Evolutionary conservation across 2,329 filamentous ascomycete genomes (phyloP).

Genomic region (Dothideomycetes sp.): DNA sequence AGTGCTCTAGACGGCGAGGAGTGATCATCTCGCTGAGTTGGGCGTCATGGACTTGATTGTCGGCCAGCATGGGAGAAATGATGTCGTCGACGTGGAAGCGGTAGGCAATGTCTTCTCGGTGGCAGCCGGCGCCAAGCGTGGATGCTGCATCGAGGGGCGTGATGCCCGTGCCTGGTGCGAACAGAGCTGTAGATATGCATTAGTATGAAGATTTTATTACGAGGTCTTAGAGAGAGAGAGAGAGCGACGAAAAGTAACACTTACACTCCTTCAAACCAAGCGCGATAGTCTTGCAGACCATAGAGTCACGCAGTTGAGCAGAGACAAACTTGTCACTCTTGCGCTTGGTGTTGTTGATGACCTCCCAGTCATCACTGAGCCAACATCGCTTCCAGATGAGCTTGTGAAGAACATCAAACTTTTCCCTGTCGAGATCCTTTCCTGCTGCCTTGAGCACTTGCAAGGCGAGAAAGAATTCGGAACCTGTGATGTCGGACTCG

Average conservation of each 20-base stretch:
- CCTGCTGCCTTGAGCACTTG: constrained; percentile 42
- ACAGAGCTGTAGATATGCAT: constrained; percentile 4
- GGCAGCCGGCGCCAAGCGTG: constrained; percentile 43
- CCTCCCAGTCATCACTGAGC: constrained; percentile 73
- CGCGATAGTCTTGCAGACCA: constrained; percentile 36
- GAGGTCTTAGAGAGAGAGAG: constrained; percentile 19
- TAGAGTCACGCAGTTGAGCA: constrained; percentile 37
- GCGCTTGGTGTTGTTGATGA: constrained; percentile 64
- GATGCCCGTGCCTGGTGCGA: constrained; percentile 12
- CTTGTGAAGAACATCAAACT: constrained; percentile 43
- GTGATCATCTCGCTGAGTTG: constrained; percentile 54
- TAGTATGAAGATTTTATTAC: not conserved
- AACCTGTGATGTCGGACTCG: constrained; percentile 39
- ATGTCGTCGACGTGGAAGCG: constrained; percentile 45
- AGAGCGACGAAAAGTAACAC: constrained; percentile 13
- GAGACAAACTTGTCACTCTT: constrained; percentile 61
- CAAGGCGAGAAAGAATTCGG: constrained; percentile 67
- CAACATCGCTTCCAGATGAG: constrained; percentile 85
- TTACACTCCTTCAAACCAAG: constrained; percentile 53
- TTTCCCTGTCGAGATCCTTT: constrained; percentile 41
- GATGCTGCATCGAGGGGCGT: constrained; percentile 17
- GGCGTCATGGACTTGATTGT: constrained; percentile 63
- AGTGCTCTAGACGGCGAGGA: constrained; percentile 58
- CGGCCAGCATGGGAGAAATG: constrained; percentile 55
- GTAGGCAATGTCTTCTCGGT: constrained; percentile 47